Conservation (phyloP, 495 filamentous ascomycete species). For the Copromyces sp. region DNA sequence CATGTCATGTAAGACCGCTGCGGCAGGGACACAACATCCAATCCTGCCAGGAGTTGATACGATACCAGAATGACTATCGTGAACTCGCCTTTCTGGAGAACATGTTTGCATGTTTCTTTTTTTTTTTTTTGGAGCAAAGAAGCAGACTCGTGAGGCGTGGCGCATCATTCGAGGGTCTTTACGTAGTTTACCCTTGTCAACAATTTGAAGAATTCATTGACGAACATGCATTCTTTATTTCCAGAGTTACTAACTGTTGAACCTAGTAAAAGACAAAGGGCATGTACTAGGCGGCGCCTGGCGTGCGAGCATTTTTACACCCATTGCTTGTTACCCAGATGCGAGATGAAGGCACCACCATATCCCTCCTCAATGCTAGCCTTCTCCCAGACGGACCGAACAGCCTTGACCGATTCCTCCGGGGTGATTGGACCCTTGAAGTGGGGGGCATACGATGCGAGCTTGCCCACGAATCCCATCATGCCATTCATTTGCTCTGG, state of each 20-base stretch:
- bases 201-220: neutral
- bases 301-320: slow-evolving; percentile 9
- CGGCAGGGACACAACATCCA: too few relatives aligned
- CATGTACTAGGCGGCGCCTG: neutral
- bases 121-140: neutral
- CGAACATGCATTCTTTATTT: neutral
- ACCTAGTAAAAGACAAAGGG: neutral
- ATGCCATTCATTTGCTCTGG: slow-evolving; percentile 25
- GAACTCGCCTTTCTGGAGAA: neutral
- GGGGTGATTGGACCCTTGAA: slow-evolving; percentile 38
- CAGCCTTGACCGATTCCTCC: slow-evolving; percentile 29
- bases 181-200: neutral
- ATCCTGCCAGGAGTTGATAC: too few relatives aligned
- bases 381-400: slow-evolving; percentile 31
- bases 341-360: slow-evolving; percentile 44
- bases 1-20: too few relatives aligned
- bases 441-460: slow-evolving; percentile 36
- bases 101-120: neutral
- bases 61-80: too few relatives aligned
- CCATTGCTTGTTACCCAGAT: slow-evolving; percentile 46
- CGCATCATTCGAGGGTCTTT: neutral
- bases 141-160: neutral
- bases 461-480: slow-evolving; percentile 20
- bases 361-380: slow-evolving; percentile 38
- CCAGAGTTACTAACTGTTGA: neutral